Base-by-base conservation (phyloP, 192 early-diverging fungal species). In the Oehlia diaphana region DNA sequence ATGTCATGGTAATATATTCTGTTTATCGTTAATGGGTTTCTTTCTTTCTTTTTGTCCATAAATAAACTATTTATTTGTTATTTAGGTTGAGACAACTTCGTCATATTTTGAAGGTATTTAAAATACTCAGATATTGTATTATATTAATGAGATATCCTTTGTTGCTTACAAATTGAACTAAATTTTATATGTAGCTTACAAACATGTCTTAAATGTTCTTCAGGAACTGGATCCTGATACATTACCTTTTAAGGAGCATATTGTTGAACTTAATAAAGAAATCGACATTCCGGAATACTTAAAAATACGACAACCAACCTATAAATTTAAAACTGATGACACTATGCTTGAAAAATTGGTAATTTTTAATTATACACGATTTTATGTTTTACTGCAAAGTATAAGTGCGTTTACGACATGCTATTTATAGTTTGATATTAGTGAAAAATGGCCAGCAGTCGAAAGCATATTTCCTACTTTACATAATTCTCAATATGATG, bases 131-230 rank as follows among this genome's bases (percentile, higher is more conserved):
- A 10, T 35, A 21, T 19, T n/a, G 21, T 71, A 14, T 21, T 21
- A 12, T n/a, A n/a, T 9, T 42, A 9, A 4, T 42, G 14, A 13
- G 2, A 21, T 23, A 39, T 6, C 3, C 9, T 78, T 31, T 12
- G 6, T 19, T n/a, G 19, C 10, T 42, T 21, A 65, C 42, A 39
- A 23, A 75, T 35, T 49, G n/a, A 63, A 10, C 6, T 39, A 65
- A 80, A 44, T 61, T 49, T 13, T 19, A 69, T 31, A 61, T 21
- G 6, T 50, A 81, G 89, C 89, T 2, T 90, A 90, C 64, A 83
- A 84, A 70, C 89, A 90, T 50, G 80, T 90, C 2, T 50, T 88
- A 67, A 80, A 67, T 14, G 83, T 84, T 5, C 74, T 90, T 12
- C 85, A 90, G 39, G 76, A 86, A 7, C 78, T 87, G 4, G 74